phyloP scores from a whole-genome alignment of 257 asterid species.

The Solanum lycopersicoides region DNA sequence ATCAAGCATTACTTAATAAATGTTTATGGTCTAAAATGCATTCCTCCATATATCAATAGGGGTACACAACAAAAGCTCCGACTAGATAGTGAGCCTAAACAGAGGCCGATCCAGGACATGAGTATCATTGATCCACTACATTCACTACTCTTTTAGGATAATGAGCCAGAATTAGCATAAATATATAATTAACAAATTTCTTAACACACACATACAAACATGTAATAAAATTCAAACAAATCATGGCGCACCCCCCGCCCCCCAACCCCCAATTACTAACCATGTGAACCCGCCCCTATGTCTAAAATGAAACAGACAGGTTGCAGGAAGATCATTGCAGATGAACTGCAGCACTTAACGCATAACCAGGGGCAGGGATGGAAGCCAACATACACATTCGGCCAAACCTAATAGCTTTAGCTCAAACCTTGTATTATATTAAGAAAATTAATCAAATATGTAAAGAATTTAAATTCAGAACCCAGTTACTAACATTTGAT shows the following conservation, averaged over 20 bases:
- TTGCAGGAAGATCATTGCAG: not conserved
- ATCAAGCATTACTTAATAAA: not conserved
- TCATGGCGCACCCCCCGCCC: no score
- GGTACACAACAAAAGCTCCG: not conserved
- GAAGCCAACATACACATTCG: not conserved
- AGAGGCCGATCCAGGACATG: not conserved
- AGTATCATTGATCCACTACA: not conserved
- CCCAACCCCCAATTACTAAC: not conserved
- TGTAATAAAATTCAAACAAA: not conserved
- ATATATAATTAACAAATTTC: not conserved
- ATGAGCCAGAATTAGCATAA: not conserved
- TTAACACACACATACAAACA: not conserved
- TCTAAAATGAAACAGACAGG: not conserved
- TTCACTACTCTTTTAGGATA: not conserved
- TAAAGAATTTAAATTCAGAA: not conserved
- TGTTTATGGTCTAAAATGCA: not conserved
- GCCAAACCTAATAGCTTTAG: not conserved
- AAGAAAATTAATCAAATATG: not conserved
- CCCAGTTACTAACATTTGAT: not conserved
- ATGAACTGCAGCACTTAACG: not conserved
- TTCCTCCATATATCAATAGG: not conserved
- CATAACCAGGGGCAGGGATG: not conserved
- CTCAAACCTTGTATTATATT: not conserved
- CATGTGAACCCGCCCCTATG: not conserved
- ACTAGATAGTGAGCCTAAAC: not conserved